Base-by-base conservation (phyloP, 2,329 filamentous ascomycete species). In the Metarhizium sp. region DNA sequence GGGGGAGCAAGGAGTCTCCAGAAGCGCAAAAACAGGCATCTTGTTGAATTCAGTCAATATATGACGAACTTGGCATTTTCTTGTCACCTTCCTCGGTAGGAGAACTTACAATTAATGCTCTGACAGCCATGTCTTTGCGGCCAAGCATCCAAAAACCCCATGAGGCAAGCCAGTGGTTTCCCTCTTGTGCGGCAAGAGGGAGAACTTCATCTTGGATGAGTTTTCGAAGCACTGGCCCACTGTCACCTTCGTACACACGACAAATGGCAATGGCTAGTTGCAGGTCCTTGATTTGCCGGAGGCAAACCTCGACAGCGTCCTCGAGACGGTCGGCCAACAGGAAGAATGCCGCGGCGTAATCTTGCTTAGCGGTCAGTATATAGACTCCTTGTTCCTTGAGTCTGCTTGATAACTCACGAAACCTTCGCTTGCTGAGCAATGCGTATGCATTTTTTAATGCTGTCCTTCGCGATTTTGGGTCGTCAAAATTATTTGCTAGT, bases 371-470 rank as follows among this genome's bases (percentile, higher is more conserved):
- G 29, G 51, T 57, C 51, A 59, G 34, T 52, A 29, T 34, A 3
- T 32, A 25, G 36, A 29, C 50, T 14, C 36, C 20, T 51, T 13
- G 20, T 43, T 20, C 10, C 25, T 38, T 29, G 34, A 16, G 10
- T 29, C 45, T 29, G 46, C 11, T 13, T 25, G 18, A 8, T 45
- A 36, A 56, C 59, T 61, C 40, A 90, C 87, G 82, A 68, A 96
- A 96, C 51, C 94, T 80, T 48, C 90, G 82, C 71, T 91, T 95
- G 60, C 92, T 94, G 66, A 99, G 85, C 54, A 99, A 72, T 2
- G 94, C 92, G 71, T 96, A 99, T 0, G 94, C 94, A 68, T 99
- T 99, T 72, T 99, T 99, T 57, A 95, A 75, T 0, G 94, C 94
- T 4, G 90, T 84, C 1, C 88, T 95, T 67, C 82, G 88, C 89